Percentiles rank a stretch among this genome's conserved stretches.
Evolutionary conservation across 306 rosid species (phyloP).

Genomic region (Spatholobus suberectus): DNA sequence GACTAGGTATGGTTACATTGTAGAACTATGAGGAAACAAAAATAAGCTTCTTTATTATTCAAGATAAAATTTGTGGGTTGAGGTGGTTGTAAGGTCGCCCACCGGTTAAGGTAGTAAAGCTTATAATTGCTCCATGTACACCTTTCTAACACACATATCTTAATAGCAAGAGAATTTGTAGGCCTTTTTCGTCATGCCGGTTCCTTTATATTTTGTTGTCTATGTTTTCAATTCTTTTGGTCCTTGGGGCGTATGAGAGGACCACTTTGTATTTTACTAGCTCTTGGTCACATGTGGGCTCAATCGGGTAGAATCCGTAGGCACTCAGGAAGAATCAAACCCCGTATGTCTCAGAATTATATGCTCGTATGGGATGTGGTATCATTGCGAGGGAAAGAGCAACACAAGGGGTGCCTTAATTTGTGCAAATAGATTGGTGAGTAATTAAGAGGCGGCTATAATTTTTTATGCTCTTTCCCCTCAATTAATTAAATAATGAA

Average conservation of each 20-base stretch:
- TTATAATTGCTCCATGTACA: conserved; percentile 45
- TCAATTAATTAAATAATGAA: conserved; percentile 3
- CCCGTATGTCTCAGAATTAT: conserved; percentile 19
- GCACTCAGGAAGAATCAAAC: conserved; percentile 37
- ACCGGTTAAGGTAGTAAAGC: conserved; percentile 47
- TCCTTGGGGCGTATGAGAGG: conserved; percentile 30
- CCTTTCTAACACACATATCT: conserved; percentile 29
- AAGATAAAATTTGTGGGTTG: conserved; percentile 40
- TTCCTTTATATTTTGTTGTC: conserved; percentile 25
- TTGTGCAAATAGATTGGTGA: conserved; percentile 32
- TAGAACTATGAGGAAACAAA: conserved; percentile 48
- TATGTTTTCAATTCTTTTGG: conserved; percentile 8
- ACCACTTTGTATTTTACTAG: conserved; percentile 42
- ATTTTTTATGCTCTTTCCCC: neutral
- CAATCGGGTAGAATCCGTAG: conserved; percentile 34
- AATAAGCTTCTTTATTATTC: conserved; percentile 29
- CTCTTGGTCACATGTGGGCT: conserved; percentile 43
- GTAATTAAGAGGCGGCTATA: neutral
- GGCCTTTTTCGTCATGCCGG: conserved; percentile 34
- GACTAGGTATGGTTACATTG: conserved; percentile 37
- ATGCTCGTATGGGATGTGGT: conserved; percentile 28
- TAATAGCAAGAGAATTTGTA: conserved; percentile 21
- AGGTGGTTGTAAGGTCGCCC: conserved; percentile 63
- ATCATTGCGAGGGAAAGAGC: conserved; percentile 23
- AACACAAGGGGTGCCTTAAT: conserved; percentile 22